Conservation (phyloP, 2,329 filamentous ascomycete genomes). For the Penicillium thymicola region DNA sequence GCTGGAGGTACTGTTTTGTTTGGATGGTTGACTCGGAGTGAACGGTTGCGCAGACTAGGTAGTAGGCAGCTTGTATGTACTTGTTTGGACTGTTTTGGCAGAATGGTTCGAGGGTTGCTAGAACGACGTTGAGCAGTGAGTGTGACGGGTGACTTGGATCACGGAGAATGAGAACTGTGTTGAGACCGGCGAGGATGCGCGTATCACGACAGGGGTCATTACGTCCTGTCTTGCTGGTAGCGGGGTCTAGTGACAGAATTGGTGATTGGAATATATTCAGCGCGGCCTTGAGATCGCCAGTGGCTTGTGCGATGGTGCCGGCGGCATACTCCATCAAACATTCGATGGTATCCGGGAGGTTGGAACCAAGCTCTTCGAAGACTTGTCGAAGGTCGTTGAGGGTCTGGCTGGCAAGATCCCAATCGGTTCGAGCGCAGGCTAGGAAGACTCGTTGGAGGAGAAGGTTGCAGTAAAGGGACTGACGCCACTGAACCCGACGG, state of each 20-base stretch:
- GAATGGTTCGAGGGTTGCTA: conserved; percentile 64
- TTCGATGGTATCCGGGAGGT: conserved; percentile 42
- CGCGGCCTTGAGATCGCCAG: conserved; percentile 68
- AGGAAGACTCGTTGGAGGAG: conserved; percentile 69
- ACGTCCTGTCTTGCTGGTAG: conserved; percentile 37
- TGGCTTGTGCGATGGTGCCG: conserved; percentile 73
- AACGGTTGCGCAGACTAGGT: conserved; percentile 69
- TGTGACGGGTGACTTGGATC: conserved; percentile 58
- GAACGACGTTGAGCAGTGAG: conserved; percentile 56
- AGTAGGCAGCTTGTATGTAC: conserved; percentile 74
- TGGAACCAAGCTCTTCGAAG: conserved; percentile 44
- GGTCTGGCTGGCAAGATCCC: conserved; percentile 60
- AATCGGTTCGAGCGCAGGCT: conserved; percentile 67
- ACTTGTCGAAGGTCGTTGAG: conserved; percentile 54
- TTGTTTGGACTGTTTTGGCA: conserved; percentile 68
- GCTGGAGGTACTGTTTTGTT: conserved; percentile 74
- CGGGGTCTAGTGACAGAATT: conserved; percentile 53
- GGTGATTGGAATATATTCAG: conserved; percentile 63
- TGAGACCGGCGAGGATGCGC: conserved; percentile 61
- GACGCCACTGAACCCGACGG: conserved; percentile 61
- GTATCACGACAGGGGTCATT: conserved; percentile 60
- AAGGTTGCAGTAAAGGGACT: conserved; percentile 64
- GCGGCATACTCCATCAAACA: conserved; percentile 67
- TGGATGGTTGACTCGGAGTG: conserved; percentile 67
- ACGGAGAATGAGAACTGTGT: conserved; percentile 70